Base-by-base conservation (phyloP, 805 yeast genomes). In the Barnettozyma wickerhamii region DNA sequence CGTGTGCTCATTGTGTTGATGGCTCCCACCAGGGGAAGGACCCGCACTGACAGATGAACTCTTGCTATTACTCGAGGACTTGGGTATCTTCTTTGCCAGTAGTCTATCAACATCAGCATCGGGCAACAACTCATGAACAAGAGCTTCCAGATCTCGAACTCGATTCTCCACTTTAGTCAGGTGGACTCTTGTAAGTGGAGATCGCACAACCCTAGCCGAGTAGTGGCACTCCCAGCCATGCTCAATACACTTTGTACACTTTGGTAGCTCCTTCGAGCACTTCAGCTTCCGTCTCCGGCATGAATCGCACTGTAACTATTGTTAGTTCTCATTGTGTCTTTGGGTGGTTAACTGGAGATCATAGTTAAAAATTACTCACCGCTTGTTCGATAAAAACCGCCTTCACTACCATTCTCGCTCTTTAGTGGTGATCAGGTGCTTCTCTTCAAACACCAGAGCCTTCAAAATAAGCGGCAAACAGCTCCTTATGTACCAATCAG, bases 141-240 rank as follows among this genome's bases (percentile, higher is more conserved):
- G 47, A 10, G 52, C 47, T 53, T 78, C 82, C 41, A 79, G 55
- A 29, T 60, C 67, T 27, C 65, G 59, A 5, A 75, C 74, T 35
- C 78, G 60, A 38, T 67, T 72, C 60, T 87, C 95, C 21, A 87
- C 88, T 39, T 74, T 74, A 13, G 95, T 86, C 49, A 87, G 64
- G 63, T 85, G 83, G 4, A 84, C 87, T 50, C 96, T 66, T 0
- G 95, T 87, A 41, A 87, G 64, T 0, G 95, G 95, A 5, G 91
- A 79, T 40, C 95, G 68, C 26, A 83, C 81, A 2, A 81, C 74
- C 45, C 84, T 69, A 13, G 96, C 95, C 18, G 90, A 81, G 56
- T 87, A 87, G 2, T 75, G 63, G 60, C 96, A 87, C 24, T 74
- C 73, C 84, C 95, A 81, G 18, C 71, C 68, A 55, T 84, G 87